These are phyloP conservation scores for Candida coquimbonensis DNA, from an alignment of 805 yeast species.

Conservation along the genomic window DNA sequence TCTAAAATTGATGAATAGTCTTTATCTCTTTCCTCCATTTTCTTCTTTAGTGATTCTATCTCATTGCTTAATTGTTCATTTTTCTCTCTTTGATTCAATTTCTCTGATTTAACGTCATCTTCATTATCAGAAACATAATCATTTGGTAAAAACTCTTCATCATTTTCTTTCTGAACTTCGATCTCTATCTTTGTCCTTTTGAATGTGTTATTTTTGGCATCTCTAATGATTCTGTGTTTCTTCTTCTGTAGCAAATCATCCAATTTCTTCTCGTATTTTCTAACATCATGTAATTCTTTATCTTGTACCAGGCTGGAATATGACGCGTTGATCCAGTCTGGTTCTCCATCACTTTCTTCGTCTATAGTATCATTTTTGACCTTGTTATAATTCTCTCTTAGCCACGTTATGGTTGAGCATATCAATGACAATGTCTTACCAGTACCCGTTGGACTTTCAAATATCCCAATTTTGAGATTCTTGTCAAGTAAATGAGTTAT, in stretches of 20 bases:
- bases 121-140: slow-evolving; percentile 28
- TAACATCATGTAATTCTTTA: slow-evolving; percentile 19
- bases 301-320: slow-evolving; percentile 24
- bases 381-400: slow-evolving; percentile 33
- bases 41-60: slow-evolving; percentile 39
- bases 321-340: slow-evolving; percentile 56
- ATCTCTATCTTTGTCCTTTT: slow-evolving; percentile 21
- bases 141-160: slow-evolving; percentile 35
- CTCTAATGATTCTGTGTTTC: slow-evolving; percentile 9
- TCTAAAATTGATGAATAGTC: slow-evolving; percentile 17
- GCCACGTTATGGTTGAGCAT: slow-evolving; percentile 82
- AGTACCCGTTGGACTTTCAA: slow-evolving; percentile 93
- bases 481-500: slow-evolving; percentile 57
- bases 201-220: slow-evolving; percentile 8
- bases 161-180: slow-evolving; percentile 25
- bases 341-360: slow-evolving; percentile 46
- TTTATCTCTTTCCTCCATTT: slow-evolving; percentile 27
- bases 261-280: slow-evolving; percentile 31
- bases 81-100: slow-evolving; percentile 15
- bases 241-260: slow-evolving; percentile 20
- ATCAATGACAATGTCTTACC: slow-evolving; percentile 87
- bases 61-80: slow-evolving; percentile 36
- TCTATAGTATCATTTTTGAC: slow-evolving; percentile 24
- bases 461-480: slow-evolving; percentile 60
- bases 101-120: slow-evolving; percentile 1